These are phyloP conservation scores for Pinus albicaulis DNA, from an alignment of 75 land plant species.

Conservation along the genomic window DNA sequence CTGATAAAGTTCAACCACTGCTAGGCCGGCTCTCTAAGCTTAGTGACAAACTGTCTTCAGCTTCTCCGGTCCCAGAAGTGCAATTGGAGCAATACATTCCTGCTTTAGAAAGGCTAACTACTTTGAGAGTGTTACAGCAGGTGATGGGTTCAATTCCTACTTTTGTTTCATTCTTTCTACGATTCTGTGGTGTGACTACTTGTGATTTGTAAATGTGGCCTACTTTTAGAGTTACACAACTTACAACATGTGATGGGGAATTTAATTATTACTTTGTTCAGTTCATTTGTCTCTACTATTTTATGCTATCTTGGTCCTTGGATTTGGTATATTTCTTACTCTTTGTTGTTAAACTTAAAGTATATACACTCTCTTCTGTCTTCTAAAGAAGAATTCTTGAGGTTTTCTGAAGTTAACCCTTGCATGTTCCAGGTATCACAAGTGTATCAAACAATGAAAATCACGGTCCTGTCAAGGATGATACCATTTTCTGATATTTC, in stretches of 20 bases:
- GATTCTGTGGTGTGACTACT: no score
- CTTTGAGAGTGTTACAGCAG: slow-evolving; percentile 88
- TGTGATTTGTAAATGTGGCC: no score
- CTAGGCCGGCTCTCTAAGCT: slow-evolving; percentile 62
- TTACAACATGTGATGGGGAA: no score
- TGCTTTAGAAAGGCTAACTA: slow-evolving; percentile 76
- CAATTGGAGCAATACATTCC: slow-evolving; percentile 80
- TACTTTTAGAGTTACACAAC: no score
- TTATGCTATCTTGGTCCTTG: no score
- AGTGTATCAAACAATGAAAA: slow-evolving; percentile 85
- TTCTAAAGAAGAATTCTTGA: neutral
- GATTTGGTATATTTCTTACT: no score
- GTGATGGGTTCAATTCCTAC: slow-evolving; percentile 17
- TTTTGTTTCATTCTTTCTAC: neutral
- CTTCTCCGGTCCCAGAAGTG: slow-evolving; percentile 91
- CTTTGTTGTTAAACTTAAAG: no score
- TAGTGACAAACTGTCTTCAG: slow-evolving; percentile 82
- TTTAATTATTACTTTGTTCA: no score
- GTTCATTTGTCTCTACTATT: no score
- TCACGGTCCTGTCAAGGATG: slow-evolving; percentile 58
- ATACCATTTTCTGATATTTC: slow-evolving; percentile 82
- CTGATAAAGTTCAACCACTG: slow-evolving; percentile 74
- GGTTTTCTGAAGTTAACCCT: neutral
- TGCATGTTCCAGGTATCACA: slow-evolving; percentile 72
- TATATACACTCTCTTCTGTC: no score